Percentiles rank a stretch among this genome's conserved stretches.
These are phyloP conservation scores for Dictyostelium capitatum DNA, from an alignment of 78 protist genomes.

Conservation along the genomic window DNA sequence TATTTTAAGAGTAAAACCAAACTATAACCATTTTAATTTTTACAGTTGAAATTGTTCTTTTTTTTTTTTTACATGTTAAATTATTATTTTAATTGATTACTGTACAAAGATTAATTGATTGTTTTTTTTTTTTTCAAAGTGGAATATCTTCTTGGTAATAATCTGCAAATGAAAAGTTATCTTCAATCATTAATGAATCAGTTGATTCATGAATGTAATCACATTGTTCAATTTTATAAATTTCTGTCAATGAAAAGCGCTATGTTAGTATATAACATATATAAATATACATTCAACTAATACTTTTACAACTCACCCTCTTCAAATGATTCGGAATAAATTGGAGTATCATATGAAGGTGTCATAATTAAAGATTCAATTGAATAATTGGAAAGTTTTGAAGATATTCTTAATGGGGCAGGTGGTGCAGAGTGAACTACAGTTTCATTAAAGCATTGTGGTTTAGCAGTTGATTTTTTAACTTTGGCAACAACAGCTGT, in stretches of 20 bases:
- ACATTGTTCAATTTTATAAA: not conserved
- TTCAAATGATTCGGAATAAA: slow-evolving; percentile 18
- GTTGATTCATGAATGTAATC: not conserved
- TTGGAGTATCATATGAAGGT: slow-evolving; percentile 47
- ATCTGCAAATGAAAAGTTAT: slow-evolving; percentile 46
- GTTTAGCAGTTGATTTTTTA: not conserved
- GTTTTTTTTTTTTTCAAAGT: not conserved
- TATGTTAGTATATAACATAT: not conserved
- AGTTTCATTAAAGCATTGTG: not conserved
- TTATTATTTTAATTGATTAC: not conserved
- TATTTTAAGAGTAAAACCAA: not conserved
- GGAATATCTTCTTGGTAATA: slow-evolving; percentile 30
- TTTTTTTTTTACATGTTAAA: not conserved
- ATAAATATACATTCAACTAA: not conserved
- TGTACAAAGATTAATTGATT: not conserved
- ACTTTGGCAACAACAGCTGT: not conserved
- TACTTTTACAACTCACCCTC: not conserved
- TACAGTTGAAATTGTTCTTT: not conserved
- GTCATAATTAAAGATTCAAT: slow-evolving; percentile 66
- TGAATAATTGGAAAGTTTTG: slow-evolving; percentile 24
- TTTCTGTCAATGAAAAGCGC: not conserved
- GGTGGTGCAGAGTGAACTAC: slow-evolving; percentile 56
- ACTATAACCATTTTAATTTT: slow-evolving; percentile 14
- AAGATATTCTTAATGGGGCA: slow-evolving; percentile 19
- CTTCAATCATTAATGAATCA: slow-evolving; percentile 36